Base-by-base conservation (phyloP, 2,329 filamentous ascomycete genomes). In the Aspergillus latus region DNA sequence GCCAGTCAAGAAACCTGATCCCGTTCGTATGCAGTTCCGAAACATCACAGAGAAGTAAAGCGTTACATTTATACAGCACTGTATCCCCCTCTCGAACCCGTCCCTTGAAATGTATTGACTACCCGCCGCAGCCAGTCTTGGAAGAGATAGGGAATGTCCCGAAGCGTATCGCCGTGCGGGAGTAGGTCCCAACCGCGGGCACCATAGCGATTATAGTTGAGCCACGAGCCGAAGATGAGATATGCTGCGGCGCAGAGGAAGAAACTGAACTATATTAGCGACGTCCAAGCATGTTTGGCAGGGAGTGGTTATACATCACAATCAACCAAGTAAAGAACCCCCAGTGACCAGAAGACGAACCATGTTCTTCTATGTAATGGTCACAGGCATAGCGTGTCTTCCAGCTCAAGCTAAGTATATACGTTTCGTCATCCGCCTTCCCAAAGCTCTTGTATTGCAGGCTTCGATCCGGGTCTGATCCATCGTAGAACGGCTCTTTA, bases 311-410 rank as follows among this genome's bases (percentile, higher is more conserved):
- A 81, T 77, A 96, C 92, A 97, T 85, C 64, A 99, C 86, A 64
- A 97, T 84, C 68, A 97, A 84, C 94, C 94, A 99, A 15, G 93
- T 97, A 69, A 97, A 97, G 80, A 97, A 94, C 1, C 94, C 94
- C 94, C 93, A 97, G 69, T 85, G 82, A 16, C 73, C 74, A 52
- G 80, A 77, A 56, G 76, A 72, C 42, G 69, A 63, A 39, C 69
- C 64, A 16, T 79, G 77, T 8, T 76, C 77, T 13, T 79, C 75
- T 47, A 77, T 75, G 64, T 77, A 77, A 36, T 78, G 76, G 68
- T 91, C 87, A 72, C 94, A 97, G 0, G 90, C 93, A 69, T 91
- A 87, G 73, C 93, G 91, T 11, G 93, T 97, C 69, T 83, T 79
- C 93, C 93, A 99, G 37, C 88, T 87, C 68, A 97, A 72, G 54